Evolutionary conservation across 176 grass and related monocot species (phyloP).

Genomic region (Aegilops tauschii): DNA sequence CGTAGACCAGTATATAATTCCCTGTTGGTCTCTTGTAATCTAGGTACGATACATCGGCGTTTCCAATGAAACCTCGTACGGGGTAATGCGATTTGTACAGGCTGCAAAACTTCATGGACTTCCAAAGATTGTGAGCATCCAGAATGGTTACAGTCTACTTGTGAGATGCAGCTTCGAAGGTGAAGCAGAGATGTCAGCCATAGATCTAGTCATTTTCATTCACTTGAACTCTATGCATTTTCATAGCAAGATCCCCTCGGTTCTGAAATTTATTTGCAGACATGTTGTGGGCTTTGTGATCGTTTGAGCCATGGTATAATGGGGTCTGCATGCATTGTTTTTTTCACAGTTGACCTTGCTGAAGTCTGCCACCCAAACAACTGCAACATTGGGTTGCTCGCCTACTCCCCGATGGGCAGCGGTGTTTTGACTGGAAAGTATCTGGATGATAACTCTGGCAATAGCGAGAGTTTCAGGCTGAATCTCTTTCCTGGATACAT

Average conservation of each 20-base stretch:
- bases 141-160: constrained; percentile 85
- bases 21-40: not conserved
- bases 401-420: constrained; percentile 84
- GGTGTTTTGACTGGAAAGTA: constrained; percentile 90
- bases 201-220: not conserved
- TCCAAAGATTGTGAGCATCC: constrained; percentile 89
- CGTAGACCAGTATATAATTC: not conserved
- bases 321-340: not conserved
- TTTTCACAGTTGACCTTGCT: constrained; percentile 74
- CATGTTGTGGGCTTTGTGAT: too few relatives aligned
- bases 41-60: constrained; percentile 90
- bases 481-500: constrained; percentile 93
- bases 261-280: too few relatives aligned
- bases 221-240: not conserved
- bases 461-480: constrained; percentile 56
- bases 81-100: constrained; percentile 86
- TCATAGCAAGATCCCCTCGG: too few relatives aligned
- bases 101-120: constrained; percentile 61
- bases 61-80: constrained; percentile 96
- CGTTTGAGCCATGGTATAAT: not conserved
- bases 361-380: constrained; percentile 93
- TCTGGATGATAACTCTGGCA: constrained; percentile 41
- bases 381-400: constrained; percentile 78
- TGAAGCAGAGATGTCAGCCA: constrained; percentile 18
- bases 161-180: constrained; percentile 82